phyloP scores from a whole-genome alignment of 495 filamentous ascomycete species.

The Talaromyces wortmannii region DNA sequence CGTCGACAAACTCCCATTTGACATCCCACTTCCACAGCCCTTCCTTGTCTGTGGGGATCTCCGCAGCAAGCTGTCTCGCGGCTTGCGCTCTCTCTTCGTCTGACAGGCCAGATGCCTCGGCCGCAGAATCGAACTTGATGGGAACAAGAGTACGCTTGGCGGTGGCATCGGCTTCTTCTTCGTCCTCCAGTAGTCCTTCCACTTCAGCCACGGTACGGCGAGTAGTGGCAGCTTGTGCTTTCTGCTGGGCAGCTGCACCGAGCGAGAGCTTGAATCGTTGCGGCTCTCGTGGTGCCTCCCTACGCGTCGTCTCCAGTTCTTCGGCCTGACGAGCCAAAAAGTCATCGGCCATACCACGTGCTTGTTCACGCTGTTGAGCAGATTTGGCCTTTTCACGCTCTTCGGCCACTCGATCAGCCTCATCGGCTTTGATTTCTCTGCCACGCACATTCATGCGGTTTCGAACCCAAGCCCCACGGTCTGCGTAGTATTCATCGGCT shows the following conservation, averaged over 20 bases:
- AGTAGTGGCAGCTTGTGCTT: slow-evolving; percentile 63
- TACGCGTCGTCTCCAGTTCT: slow-evolving; percentile 57
- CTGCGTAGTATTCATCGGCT: slow-evolving; percentile 74
- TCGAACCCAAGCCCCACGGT: slow-evolving; percentile 76
- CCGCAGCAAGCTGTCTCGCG: slow-evolving; percentile 70
- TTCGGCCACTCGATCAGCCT: slow-evolving; percentile 72
- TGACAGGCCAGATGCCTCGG: slow-evolving; percentile 59
- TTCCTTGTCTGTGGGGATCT: slow-evolving; percentile 82
- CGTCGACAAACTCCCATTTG: slow-evolving; percentile 92
- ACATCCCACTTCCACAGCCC: slow-evolving; percentile 89
- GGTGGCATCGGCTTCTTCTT: slow-evolving; percentile 69
- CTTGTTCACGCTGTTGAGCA: slow-evolving; percentile 67
- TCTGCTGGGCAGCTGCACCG: slow-evolving; percentile 77
- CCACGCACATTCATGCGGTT: slow-evolving; percentile 67
- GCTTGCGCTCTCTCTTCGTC: slow-evolving; percentile 81
- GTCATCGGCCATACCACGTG: slow-evolving; percentile 80
- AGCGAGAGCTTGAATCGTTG: slow-evolving; percentile 92
- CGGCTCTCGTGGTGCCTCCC: slow-evolving; percentile 58
- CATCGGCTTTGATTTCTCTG: slow-evolving; percentile 69
- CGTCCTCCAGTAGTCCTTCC: slow-evolving; percentile 88
- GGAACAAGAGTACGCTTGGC: slow-evolving; percentile 78
- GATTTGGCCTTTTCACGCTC: slow-evolving; percentile 63
- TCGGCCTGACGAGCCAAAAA: slow-evolving; percentile 87
- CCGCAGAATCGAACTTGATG: slow-evolving; percentile 81
- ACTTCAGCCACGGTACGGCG: slow-evolving; percentile 87